Base-by-base conservation (phyloP, 768 basidiomycete genomes). In the Bullera alba region DNA sequence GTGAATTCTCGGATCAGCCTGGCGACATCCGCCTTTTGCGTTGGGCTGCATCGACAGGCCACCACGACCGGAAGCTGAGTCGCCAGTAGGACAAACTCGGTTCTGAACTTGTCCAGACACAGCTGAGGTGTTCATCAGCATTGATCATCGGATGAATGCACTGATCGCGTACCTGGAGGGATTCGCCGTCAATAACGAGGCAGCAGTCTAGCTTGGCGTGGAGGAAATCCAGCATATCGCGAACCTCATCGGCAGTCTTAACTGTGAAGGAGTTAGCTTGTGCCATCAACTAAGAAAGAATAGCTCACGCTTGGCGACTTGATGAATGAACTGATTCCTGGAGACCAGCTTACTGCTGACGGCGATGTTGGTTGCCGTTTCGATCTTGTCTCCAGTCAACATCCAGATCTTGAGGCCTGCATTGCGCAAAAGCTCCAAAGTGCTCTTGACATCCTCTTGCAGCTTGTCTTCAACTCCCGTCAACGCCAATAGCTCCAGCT, bases 321-420 rank as follows among this genome's bases (percentile, higher is more conserved):
- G 91, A 65, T 96, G 91, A 28, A 99, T 95, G 68, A 95, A 96
- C 72, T 99, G 95, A 63, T 90, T 90, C 61, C 95, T 79, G 21
- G 88, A 85, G 6, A 97, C 95, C 44, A 97, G 76, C 70, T 97
- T 97, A 5, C 88, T 95, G 30, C 91, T 95, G 56, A 97, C 90
- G 4, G 93, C 92, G 65, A 99, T 99, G 73, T 91, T 93, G 30
- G 92, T 84, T 4, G 95, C 95, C 2, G 95, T 99, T 77, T 99
- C 95, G 43, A 97, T 89, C 76, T 97, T 99, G 74, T 99, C 95
- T 1, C 95, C 93, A 0, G 95, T 99, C 62, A 97, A 77, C 95
- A 97, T 97, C 95, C 95, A 99, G 51, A 99, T 97, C 79, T 87
- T 95, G 74, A 99, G 83, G 3, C 93, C 93, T 0, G 93, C 95